A percentile compares a stretch with the other conserved stretches of the same genome.
Conservation (phyloP, 75 land plant genomes). For the Larix kaempferi region DNA sequence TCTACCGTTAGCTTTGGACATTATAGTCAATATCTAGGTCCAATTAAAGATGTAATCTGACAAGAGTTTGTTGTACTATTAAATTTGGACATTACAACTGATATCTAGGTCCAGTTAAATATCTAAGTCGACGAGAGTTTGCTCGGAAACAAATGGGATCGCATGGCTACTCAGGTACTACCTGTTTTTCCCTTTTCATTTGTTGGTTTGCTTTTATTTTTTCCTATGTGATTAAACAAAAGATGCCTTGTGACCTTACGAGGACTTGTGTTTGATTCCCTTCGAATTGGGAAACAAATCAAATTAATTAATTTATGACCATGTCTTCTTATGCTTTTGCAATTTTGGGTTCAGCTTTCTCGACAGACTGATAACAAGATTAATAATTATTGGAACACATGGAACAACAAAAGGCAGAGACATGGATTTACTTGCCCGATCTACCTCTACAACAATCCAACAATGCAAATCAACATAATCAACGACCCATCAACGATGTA, state of each 20-base stretch:
- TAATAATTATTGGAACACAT: conserved; percentile 94
- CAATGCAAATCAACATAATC: conserved; percentile 22
- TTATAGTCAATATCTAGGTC: too few species aligned
- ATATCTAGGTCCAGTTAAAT: conserved; percentile 56
- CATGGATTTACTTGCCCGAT: conserved; percentile 85
- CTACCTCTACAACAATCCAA: conserved; percentile 24
- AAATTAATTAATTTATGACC: too few species aligned
- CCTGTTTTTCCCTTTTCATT: too few species aligned
- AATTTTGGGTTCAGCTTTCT: conserved; percentile 54
- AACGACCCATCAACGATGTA: conserved; percentile 8
- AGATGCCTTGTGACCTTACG: too few species aligned
- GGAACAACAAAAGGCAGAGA: conserved; percentile 76
- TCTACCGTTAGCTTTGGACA: too few species aligned
- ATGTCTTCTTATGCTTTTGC: too few species aligned
- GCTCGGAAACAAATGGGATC: conserved; percentile 69
- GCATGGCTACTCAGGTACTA: conserved; percentile 49
- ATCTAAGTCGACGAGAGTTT: conserved; percentile 45
- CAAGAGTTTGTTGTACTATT: too few species aligned
- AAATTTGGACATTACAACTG: too few species aligned
- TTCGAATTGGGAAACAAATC: too few species aligned
- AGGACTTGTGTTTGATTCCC: too few species aligned
- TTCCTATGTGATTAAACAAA: not conserved
- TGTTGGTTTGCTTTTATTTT: not conserved
- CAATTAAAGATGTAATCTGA: too few species aligned
- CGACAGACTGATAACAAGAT: conserved; percentile 96